phyloP scores from a whole-genome alignment of 2,329 filamentous ascomycete species.

The Exophiala mesophila region DNA sequence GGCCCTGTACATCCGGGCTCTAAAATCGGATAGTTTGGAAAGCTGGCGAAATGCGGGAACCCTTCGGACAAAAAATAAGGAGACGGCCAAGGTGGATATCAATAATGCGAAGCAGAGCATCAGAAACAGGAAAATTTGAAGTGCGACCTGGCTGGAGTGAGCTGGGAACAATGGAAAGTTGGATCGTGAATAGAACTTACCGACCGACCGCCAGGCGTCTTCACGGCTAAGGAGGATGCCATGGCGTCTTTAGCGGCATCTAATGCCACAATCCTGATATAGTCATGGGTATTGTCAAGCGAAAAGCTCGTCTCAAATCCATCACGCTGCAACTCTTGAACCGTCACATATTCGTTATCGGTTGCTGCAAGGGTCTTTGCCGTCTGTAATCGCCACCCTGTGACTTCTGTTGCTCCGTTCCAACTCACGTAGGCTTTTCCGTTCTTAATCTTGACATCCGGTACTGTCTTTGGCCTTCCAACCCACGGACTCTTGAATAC shows the following conservation, averaged over 20 bases:
- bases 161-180: background rate
- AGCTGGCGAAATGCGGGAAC: constrained; percentile 1
- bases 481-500: constrained; percentile 52
- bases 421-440: constrained; percentile 38
- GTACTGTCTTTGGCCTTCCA: constrained; percentile 40
- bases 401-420: constrained; percentile 44
- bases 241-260: constrained; percentile 10
- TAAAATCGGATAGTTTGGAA: constrained; percentile 4
- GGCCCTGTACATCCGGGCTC: background rate
- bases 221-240: constrained; percentile 12
- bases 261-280: constrained; percentile 16
- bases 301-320: constrained; percentile 21
- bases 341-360: constrained; percentile 14
- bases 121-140: constrained; percentile 1
- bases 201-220: constrained; percentile 3
- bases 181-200: constrained; percentile 5
- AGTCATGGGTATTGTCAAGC: constrained; percentile 4
- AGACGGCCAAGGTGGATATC: constrained; percentile 1
- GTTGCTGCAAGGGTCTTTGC: constrained; percentile 1
- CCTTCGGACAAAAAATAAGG: no score
- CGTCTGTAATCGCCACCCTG: constrained; percentile 18
- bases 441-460: constrained; percentile 26
- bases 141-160: background rate
- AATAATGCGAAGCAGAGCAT: background rate
- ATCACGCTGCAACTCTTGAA: constrained; percentile 12